Evolutionary conservation across 2,329 filamentous ascomycete species (phyloP), one percentile per base, ranked within the genome.

Genomic region (Alternaria sp.): DNA sequence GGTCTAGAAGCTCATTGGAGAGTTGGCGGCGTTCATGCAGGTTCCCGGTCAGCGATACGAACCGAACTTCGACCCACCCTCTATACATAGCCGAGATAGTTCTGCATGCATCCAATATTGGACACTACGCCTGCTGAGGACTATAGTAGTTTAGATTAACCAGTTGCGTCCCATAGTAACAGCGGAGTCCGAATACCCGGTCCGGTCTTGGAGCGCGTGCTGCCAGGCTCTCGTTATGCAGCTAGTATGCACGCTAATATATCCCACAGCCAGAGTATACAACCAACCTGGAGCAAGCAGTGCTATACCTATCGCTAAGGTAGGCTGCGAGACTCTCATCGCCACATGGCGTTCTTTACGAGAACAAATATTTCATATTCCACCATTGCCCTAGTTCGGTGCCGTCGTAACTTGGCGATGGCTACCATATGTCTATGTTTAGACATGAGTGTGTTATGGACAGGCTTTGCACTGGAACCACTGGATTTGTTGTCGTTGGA

Each of bases 51-150:
- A 26, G 49, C 44, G 18, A 51, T 41, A 22, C 32, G 30, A 51
- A 36, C 46, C 46, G 24, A 18, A 34, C 18, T n/a, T 30, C 30
- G 41, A 38, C 46, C 54, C 54, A 51, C 47, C 46, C 18, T 38
- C 20, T 34, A 51, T 22, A 14, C 30, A 44, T 39, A 51, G 28
- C 47, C 47, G 16, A 22, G n/a, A 44, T 30, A 16, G 28, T 36
- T 39, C 54, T 57, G 39, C 39, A 57, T 57, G 47, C 46, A 57
- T 34, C 20, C 20, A 46, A 43, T 51, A 51, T 51, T 44, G 46
- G 41, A 51, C 24, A 18, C 32, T 38, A 43, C 18, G 12, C 30
- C 46, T 44, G 28, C 39, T 52, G 24, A 14, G 5, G 11, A 36
- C 14, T 0, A 36, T 36, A 16, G 12, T 12, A 8, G 11, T 11